phyloP scores from a whole-genome alignment of 495 filamentous ascomycete species.

The Aspergillus nanangensis region DNA sequence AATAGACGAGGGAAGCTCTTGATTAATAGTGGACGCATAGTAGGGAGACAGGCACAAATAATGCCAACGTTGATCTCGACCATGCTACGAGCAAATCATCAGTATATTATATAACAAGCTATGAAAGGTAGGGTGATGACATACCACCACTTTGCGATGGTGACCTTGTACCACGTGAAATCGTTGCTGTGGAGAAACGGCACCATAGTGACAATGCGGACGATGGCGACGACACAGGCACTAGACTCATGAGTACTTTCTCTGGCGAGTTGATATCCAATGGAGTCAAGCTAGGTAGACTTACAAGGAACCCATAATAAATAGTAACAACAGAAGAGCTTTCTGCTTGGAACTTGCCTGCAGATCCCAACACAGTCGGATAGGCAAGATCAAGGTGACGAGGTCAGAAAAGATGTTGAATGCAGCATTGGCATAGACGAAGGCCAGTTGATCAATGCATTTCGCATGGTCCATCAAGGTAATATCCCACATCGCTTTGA shows the following conservation, averaged over 20 bases:
- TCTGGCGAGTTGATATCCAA: no score
- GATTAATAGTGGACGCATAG: constrained; percentile 25
- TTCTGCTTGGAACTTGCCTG: constrained; percentile 15
- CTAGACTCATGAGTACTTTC: no score
- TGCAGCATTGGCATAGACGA: constrained; percentile 38
- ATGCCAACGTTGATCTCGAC: constrained; percentile 41
- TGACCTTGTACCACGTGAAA: constrained; percentile 25
- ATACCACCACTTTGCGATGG: constrained; percentile 41
- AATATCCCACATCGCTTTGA: constrained; percentile 34
- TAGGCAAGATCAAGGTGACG: constrained; percentile 33
- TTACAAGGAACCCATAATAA: constrained; percentile 25
- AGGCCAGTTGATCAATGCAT: constrained; percentile 35
- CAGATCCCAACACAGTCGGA: constrained; percentile 16
- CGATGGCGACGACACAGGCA: constrained; percentile 26
- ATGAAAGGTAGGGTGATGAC: no score
- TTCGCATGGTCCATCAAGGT: constrained; percentile 16
- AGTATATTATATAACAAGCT: no score
- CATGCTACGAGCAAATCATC: no score
- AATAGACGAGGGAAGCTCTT: constrained; percentile 18
- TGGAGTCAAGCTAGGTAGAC: no score
- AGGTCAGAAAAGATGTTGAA: constrained; percentile 41
- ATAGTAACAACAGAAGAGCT: constrained; percentile 15
- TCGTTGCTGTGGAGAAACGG: no score
- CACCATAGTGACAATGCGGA: no score
- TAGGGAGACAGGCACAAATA: constrained; percentile 44